A percentile compares a stretch with the other conserved stretches of the same genome.
Conservation (phyloP, 257 asterid species). For the Thymus quinquecostatus region DNA sequence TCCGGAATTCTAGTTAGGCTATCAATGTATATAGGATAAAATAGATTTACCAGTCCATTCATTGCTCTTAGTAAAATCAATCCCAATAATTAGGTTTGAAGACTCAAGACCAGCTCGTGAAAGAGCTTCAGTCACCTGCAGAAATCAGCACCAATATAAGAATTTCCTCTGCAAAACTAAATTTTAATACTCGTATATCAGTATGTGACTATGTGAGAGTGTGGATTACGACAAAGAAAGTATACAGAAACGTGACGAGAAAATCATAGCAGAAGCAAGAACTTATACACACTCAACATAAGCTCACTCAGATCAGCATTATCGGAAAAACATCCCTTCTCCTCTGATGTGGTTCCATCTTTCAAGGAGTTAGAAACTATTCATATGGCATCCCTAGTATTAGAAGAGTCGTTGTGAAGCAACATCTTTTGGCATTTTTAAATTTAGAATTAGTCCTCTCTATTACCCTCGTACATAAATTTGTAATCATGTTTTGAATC, state of each 20-base stretch:
- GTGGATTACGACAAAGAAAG: too few relatives aligned
- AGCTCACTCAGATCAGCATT: neutral
- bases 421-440: neutral
- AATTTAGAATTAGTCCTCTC: conserved; percentile 4
- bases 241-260: neutral
- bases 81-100: conserved; percentile 60
- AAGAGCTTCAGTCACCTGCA: conserved; percentile 59
- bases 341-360: conserved; percentile 7
- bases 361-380: neutral
- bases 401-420: neutral
- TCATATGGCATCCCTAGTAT: too few relatives aligned
- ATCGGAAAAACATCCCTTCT: conserved; percentile 8
- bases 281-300: conserved; percentile 7
- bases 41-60: conserved; percentile 58
- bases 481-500: neutral
- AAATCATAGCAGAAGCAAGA: neutral
- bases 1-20: conserved; percentile 15
- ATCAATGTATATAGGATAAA: conserved; percentile 9
- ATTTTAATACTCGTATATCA: too few relatives aligned
- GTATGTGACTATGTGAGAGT: too few relatives aligned
- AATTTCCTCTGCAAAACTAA: neutral
- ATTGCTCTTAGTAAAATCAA: conserved; percentile 70
- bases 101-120: conserved; percentile 64
- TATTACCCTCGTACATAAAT: neutral
- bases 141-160: conserved; percentile 9